A percentile compares a stretch with the other conserved stretches of the same genome.
Conservation (phyloP, 345 rosid genomes). For the Eucalyptus tenuipes region DNA sequence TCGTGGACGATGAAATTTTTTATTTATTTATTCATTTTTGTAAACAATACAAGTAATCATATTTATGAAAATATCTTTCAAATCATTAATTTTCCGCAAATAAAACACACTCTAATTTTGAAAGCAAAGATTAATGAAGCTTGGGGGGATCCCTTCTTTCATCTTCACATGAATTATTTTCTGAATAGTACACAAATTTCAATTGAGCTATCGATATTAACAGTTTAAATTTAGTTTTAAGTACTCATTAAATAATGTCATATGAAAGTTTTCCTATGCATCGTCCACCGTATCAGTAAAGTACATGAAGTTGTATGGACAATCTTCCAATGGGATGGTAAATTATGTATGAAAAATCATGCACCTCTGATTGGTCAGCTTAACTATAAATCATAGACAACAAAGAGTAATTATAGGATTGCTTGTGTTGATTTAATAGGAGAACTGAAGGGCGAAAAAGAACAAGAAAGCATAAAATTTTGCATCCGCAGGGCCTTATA, state of each 20-base stretch:
- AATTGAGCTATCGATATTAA: neutral
- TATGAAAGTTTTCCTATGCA: neutral
- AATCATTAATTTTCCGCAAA: neutral
- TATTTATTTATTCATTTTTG: too few relatives aligned
- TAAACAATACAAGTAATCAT: neutral
- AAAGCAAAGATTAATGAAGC: neutral
- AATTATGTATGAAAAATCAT: neutral
- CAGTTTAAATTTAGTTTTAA: neutral
- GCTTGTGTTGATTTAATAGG: neutral
- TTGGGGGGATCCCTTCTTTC: neutral
- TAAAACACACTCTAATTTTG: neutral
- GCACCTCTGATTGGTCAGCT: neutral
- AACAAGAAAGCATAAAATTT: neutral
- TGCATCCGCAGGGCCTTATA: neutral
- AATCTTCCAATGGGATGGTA: neutral
- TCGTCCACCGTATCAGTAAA: neutral
- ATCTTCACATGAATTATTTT: too few relatives aligned
- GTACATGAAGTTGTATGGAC: neutral
- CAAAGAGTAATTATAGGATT: neutral
- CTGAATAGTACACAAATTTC: neutral
- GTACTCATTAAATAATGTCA: neutral
- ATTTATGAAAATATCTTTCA: neutral
- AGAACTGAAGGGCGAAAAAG: neutral
- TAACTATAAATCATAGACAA: neutral
- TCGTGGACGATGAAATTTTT: neutral